Evolutionary conservation across 2,329 filamentous ascomycete species (phyloP).

Genomic region (Aureobasidium leucospermi): DNA sequence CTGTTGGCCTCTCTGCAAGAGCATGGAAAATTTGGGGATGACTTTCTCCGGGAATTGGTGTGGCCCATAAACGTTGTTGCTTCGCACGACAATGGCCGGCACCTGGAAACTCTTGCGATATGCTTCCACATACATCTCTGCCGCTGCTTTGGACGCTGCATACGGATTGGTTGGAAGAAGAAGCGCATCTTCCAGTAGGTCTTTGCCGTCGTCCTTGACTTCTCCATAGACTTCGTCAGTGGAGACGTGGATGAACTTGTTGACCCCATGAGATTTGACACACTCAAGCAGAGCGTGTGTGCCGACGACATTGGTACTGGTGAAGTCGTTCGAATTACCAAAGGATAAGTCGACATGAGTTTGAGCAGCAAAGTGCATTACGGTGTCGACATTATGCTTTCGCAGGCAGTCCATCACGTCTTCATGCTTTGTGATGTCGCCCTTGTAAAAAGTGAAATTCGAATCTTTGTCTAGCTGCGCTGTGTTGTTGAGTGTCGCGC

Average conservation of each 20-base stretch:
- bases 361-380: conserved; percentile 81
- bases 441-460: conserved; percentile 75
- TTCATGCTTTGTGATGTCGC: conserved; percentile 64
- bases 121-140: conserved; percentile 55
- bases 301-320: conserved; percentile 72
- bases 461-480: conserved; percentile 56
- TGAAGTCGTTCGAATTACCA: conserved; percentile 74
- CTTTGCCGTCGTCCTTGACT: conserved; percentile 63
- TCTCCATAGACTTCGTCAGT: conserved; percentile 85
- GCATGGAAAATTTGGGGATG: conserved; percentile 72
- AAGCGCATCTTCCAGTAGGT: conserved; percentile 65
- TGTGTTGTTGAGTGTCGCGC: conserved; percentile 73
- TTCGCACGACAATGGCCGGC: conserved; percentile 69
- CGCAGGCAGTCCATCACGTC: conserved; percentile 66
- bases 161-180: conserved; percentile 70
- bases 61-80: conserved; percentile 81
- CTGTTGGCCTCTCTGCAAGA: conserved; percentile 59
- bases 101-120: conserved; percentile 78
- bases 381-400: conserved; percentile 65
- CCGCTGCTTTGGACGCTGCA: conserved; percentile 32
- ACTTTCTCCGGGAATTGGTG: conserved; percentile 55
- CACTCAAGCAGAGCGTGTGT: conserved; percentile 78
- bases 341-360: conserved; percentile 79
- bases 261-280: conserved; percentile 61
- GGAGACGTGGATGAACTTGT: conserved; percentile 72